phyloP scores from a whole-genome alignment of 352 stramenopile genomes.

The Globisporangium iwayamae region DNA sequence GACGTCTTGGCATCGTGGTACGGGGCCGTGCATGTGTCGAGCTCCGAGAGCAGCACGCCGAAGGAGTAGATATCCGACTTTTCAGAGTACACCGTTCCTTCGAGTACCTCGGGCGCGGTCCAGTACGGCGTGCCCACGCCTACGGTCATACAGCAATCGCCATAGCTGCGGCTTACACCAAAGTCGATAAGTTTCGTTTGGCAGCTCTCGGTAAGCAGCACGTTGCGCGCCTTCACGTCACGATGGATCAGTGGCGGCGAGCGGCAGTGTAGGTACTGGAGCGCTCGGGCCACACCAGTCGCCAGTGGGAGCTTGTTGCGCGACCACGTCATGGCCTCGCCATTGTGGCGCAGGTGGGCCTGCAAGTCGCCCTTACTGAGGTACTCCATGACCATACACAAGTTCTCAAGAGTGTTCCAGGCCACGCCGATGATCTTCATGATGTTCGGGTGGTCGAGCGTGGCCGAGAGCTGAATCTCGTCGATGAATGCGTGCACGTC shows the following conservation, averaged over 20 bases:
- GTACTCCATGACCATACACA: conserved; percentile 52
- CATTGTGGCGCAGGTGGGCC: conserved; percentile 29
- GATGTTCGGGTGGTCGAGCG: conserved; percentile 43
- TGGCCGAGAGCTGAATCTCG: conserved; percentile 40
- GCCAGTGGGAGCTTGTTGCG: conserved; percentile 40
- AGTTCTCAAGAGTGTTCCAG: conserved; percentile 49
- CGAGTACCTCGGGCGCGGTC: conserved; percentile 23
- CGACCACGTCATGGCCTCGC: conserved; percentile 10
- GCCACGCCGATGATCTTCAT: conserved; percentile 48
- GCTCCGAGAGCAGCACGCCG: conserved; percentile 32
- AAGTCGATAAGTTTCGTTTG: conserved; percentile 58
- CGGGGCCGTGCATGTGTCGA: conserved; percentile 45
- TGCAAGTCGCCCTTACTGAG: conserved; percentile 43
- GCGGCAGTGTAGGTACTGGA: conserved; percentile 44
- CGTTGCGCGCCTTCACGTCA: conserved; percentile 53
- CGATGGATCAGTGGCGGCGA: conserved; percentile 49
- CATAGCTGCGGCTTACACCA: conserved; percentile 37
- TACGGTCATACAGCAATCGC: conserved; percentile 15
- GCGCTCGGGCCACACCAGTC: conserved; percentile 34
- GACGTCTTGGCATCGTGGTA: conserved; percentile 24
- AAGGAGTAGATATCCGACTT: conserved; percentile 32
- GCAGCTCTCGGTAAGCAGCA: conserved; percentile 40
- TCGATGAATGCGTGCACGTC: conserved; percentile 35
- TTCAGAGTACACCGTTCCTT: conserved; percentile 27
- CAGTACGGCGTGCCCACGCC: conserved; percentile 22